These are phyloP conservation scores for Linderniella brevidens DNA, from an alignment of 257 asterid species.

Conservation along the genomic window DNA sequence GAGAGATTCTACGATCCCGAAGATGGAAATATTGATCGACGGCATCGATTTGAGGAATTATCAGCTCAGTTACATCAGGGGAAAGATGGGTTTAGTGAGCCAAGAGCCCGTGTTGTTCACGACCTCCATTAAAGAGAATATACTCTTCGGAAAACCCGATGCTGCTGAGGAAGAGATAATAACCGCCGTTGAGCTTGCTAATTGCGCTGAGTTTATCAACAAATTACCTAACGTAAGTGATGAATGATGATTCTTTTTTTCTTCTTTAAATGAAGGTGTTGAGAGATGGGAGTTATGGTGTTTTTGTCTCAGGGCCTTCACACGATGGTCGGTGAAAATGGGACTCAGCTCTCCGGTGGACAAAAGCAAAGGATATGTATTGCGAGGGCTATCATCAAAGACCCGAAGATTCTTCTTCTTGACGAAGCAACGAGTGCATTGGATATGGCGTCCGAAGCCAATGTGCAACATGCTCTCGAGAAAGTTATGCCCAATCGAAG, in stretches of 20 bases:
- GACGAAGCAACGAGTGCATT: conserved; percentile 91
- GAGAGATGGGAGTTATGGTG: neutral
- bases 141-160: conserved; percentile 41
- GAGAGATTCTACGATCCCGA: conserved; percentile 70
- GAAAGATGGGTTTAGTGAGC: conserved; percentile 56
- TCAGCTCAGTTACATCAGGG: conserved; percentile 41
- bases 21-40: conserved; percentile 43
- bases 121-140: conserved; percentile 42
- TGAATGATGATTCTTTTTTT: neutral
- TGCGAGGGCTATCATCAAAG: conserved; percentile 65
- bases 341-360: conserved; percentile 75
- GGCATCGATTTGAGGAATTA: conserved; percentile 32
- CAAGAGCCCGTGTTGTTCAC: conserved; percentile 63
- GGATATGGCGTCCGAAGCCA: conserved; percentile 60
- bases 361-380: conserved; percentile 78
- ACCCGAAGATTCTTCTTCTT: conserved; percentile 67
- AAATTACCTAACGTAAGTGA: conserved; percentile 37
- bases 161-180: conserved; percentile 57
- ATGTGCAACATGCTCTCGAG: conserved; percentile 74
- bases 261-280: neutral
- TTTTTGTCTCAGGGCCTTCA: conserved; percentile 48
- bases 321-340: conserved; percentile 78
- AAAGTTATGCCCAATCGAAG: conserved; percentile 54
- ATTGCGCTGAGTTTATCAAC: conserved; percentile 65
- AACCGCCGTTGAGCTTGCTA: conserved; percentile 52